Conservation (phyloP, 306 rosid genomes). For the Erythrophleum fordii region DNA sequence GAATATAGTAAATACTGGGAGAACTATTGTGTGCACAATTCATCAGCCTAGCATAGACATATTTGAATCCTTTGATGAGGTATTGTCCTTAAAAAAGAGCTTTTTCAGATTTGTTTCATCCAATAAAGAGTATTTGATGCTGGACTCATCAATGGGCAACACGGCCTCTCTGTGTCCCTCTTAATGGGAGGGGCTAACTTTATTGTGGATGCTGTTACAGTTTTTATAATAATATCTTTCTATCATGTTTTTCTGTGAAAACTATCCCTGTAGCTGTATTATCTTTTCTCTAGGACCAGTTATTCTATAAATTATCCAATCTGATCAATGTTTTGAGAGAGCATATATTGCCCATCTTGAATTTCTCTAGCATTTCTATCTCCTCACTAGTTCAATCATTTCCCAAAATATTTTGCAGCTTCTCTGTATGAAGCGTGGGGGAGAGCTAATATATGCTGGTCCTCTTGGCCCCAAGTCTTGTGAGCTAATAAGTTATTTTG, state of each 20-base stretch:
- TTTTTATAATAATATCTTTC: not conserved
- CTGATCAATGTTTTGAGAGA: constrained; percentile 35
- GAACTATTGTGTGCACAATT: constrained; percentile 87
- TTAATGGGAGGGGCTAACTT: not conserved
- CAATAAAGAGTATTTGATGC: not conserved
- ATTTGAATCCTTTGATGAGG: constrained; percentile 92
- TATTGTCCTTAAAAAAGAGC: constrained; percentile 11
- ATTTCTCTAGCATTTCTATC: constrained; percentile 24
- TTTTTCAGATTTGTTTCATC: not conserved
- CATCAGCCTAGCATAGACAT: constrained; percentile 94
- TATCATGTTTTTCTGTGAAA: not conserved
- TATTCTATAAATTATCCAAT: not conserved
- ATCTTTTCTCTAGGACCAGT: constrained; percentile 9
- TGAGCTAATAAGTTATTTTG: constrained; percentile 84
- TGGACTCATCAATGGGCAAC: not conserved
- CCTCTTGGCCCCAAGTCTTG: constrained; percentile 90
- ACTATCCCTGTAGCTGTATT: not conserved
- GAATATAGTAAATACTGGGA: constrained; percentile 82
- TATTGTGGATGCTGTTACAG: not conserved
- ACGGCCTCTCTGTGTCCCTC: not conserved
- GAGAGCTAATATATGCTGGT: constrained; percentile 98
- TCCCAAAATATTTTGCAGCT: constrained; percentile 65
- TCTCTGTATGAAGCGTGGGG: constrained; percentile 96
- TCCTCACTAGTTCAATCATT: constrained; percentile 27
- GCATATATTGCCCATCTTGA: constrained; percentile 18